Percentiles rank a stretch among this genome's conserved stretches.
These are phyloP conservation scores for Colletotrichum sp. DNA, from an alignment of 2,329 filamentous ascomycete genomes.

Conservation along the genomic window DNA sequence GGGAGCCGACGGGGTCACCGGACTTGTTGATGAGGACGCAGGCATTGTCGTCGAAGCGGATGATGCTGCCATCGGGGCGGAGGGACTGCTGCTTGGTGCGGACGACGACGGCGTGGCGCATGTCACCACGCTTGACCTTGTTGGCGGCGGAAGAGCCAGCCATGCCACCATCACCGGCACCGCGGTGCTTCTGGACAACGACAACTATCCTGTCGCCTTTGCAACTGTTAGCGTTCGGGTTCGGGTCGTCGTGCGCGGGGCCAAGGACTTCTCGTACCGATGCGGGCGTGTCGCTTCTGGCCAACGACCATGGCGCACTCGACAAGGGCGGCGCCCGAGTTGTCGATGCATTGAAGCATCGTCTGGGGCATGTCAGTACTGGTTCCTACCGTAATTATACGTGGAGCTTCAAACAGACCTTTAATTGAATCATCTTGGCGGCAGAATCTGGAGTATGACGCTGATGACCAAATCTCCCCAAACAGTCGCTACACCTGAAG, in stretches of 20 bases:
- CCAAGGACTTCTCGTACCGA: conserved; percentile 65
- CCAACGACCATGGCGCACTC: conserved; percentile 94
- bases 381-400: rapidly evolving
- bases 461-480: conserved; percentile 2
- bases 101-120: conserved; percentile 94
- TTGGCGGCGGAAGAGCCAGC: conserved; percentile 77
- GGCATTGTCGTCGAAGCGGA: conserved; percentile 97
- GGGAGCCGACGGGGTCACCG: conserved; percentile 91
- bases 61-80: conserved; percentile 84
- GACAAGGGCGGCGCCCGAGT: conserved; percentile 87
- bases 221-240: conserved; percentile 54
- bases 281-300: conserved; percentile 85
- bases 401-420: conserved; percentile 53
- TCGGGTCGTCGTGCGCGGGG: background rate
- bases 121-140: conserved; percentile 96
- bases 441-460: conserved; percentile 19
- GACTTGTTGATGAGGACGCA: conserved; percentile 97
- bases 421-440: conserved; percentile 88
- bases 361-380: conserved; percentile 59
- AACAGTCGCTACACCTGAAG: conserved; percentile 1
- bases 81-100: conserved; percentile 88
- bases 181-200: conserved; percentile 95
- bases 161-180: conserved; percentile 73
- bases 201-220: conserved; percentile 95
- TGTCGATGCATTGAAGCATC: conserved; percentile 99